These are phyloP conservation scores for Guadua angustifolia DNA, from an alignment of 176 grass and related monocot species.

Conservation along the genomic window DNA sequence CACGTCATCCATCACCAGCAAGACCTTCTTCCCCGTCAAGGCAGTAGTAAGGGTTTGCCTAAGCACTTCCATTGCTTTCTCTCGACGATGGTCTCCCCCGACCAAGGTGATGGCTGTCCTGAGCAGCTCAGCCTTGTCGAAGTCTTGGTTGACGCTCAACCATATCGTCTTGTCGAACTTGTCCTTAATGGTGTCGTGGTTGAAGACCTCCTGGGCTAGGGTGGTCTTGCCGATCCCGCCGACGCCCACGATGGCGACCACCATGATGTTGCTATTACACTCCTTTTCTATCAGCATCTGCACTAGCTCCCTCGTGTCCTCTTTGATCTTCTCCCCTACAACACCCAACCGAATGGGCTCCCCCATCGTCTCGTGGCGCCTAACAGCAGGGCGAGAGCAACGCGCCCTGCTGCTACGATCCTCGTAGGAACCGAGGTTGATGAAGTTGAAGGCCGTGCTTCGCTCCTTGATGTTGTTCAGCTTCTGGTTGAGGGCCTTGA, in stretches of 20 bases:
- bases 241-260: too few relatives aligned
- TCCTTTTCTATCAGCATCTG: background rate
- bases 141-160: background rate
- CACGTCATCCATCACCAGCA: conserved; percentile 47
- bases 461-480: background rate
- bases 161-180: background rate
- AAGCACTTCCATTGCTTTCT: background rate
- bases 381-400: too few relatives aligned
- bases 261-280: background rate
- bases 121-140: background rate
- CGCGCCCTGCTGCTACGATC: background rate
- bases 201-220: background rate
- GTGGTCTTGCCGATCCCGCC: background rate
- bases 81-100: background rate
- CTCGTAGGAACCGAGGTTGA: too few relatives aligned
- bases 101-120: background rate
- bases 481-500: too few relatives aligned
- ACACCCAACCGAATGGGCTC: background rate
- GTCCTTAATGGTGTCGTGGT: background rate
- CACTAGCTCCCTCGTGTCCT: conserved; percentile 19
- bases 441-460: background rate
- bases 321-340: conserved; percentile 27
- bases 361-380: background rate
- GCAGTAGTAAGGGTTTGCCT: background rate
- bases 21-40: background rate